Base-by-base conservation (phyloP, 495 filamentous ascomycete genomes). In the Hypoxylon fragiforme region DNA sequence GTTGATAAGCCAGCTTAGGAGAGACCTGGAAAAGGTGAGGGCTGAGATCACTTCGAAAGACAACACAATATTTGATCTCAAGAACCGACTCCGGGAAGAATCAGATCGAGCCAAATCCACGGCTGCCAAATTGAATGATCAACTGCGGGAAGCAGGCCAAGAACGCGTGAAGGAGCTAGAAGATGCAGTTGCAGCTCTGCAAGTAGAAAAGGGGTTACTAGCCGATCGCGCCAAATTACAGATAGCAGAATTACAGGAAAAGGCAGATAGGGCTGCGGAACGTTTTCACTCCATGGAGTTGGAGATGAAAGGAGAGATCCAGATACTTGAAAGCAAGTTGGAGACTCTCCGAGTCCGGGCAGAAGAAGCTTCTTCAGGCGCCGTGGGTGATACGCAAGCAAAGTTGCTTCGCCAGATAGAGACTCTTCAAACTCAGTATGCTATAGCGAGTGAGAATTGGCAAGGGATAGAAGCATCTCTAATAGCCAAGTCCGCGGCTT, bases 401-500 rank as follows among this genome's bases (percentile, higher is more conserved):
- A 96, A 97, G 66, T 77, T 99, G 16, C 75, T 97, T 15, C 84
- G 95, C 36, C 95, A 97, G 70, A 85, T 97, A 21, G 95, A 99
- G 76, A 97, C 90, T 2, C 72, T 99, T 41, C 95, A 97, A 71
- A 92, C 88, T 3, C 95, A 99, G 70, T 95, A 99, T 69, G 86
- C 90, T 0, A 83, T 91, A 42, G 94, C 95, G 2, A 92, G 89
- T 54, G 91, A 95, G 61, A 99, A 97, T 67, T 99, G 95, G 95
- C 91, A 97, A 53, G 89, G 91, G 0, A 88, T 97, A 38, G 92
- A 99, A 60, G 81, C 88, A 9, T 91, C 88, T 0, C 71, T 97
- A 37, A 77, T 90, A 28, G 79, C 86, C 15, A 79, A 91, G 37
- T 77, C 95, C 20, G 77, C 83, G 1, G 84, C 74, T 45, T 74